phyloP scores from a whole-genome alignment of 495 filamentous ascomycete genomes.

The Paragyromitra xinjiangensis region DNA sequence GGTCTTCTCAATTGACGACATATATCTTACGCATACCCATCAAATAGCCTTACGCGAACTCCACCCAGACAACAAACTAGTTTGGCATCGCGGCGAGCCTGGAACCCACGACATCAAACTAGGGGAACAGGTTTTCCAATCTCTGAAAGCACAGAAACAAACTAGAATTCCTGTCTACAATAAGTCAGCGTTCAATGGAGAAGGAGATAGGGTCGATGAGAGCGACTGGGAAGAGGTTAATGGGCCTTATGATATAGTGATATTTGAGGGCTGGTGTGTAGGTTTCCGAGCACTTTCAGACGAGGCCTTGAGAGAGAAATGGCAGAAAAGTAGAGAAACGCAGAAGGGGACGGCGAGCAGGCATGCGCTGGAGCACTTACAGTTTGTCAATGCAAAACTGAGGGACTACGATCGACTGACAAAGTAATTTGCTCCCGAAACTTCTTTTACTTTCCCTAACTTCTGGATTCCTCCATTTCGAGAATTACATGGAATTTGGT shows the following conservation, averaged over 20 bases:
- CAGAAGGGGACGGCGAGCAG: constrained; percentile 63
- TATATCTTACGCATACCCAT: constrained; percentile 79
- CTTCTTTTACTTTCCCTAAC: constrained; percentile 9
- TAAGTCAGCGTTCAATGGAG: constrained; percentile 78
- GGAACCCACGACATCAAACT: constrained; percentile 84
- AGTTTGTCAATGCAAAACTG: constrained; percentile 76
- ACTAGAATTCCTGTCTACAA: constrained; percentile 74
- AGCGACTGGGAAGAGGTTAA: constrained; percentile 72
- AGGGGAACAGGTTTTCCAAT: constrained; percentile 68
- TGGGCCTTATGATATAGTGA: constrained; percentile 68
- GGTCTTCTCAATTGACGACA: constrained; percentile 88
- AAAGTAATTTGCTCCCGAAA: constrained; percentile 59
- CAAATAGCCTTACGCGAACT: constrained; percentile 73
- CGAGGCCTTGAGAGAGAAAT: constrained; percentile 65
- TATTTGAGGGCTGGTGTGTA: constrained; percentile 94
- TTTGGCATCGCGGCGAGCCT: constrained; percentile 85
- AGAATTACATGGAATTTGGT: constrained; percentile 14
- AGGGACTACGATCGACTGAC: constrained; percentile 76
- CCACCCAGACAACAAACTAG: constrained; percentile 74
- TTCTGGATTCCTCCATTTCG: neutral
- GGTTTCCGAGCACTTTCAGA: constrained; percentile 77
- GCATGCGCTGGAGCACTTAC: constrained; percentile 72
- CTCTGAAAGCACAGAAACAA: constrained; percentile 65
- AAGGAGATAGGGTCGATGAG: constrained; percentile 76
- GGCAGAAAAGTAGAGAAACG: constrained; percentile 63